Conservation (phyloP, 805 yeast species). For the Lipomyces kockii region DNA sequence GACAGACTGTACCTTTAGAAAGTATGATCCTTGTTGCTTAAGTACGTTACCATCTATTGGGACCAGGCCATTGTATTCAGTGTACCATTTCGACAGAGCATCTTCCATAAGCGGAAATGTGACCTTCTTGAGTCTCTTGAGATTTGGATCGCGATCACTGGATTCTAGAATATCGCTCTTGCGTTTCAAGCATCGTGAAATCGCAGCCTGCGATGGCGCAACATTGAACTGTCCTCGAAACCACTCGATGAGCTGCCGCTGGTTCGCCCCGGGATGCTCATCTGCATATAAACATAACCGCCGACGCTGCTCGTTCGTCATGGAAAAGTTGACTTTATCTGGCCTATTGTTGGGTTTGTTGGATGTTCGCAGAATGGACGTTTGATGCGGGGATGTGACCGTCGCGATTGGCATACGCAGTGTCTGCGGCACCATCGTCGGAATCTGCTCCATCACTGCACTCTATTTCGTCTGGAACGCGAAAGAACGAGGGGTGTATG, state of each 20-base stretch:
- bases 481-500: neutral
- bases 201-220: constrained; percentile 36
- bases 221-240: constrained; percentile 18
- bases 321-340: constrained; percentile 24
- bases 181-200: constrained; percentile 36
- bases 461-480: neutral
- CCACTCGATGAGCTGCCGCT: constrained; percentile 32
- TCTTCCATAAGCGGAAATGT: constrained; percentile 36
- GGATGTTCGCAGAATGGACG: neutral
- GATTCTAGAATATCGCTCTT: constrained; percentile 24
- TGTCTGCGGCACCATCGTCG: neutral
- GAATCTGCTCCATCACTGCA: neutral
- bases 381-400: neutral
- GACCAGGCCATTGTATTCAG: constrained; percentile 25
- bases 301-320: constrained; percentile 37
- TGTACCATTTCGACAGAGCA: constrained; percentile 32
- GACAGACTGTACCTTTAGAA: constrained; percentile 12
- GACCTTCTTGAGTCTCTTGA: constrained; percentile 31
- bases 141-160: constrained; percentile 15
- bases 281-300: constrained; percentile 31
- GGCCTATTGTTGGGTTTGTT: neutral
- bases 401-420: neutral
- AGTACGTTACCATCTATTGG: constrained; percentile 31
- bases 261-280: constrained; percentile 29
- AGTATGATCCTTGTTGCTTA: constrained; percentile 31